phyloP scores from a whole-genome alignment of 2,329 filamentous ascomycete genomes.

The Paraphaeosphaeria sporulosa region DNA sequence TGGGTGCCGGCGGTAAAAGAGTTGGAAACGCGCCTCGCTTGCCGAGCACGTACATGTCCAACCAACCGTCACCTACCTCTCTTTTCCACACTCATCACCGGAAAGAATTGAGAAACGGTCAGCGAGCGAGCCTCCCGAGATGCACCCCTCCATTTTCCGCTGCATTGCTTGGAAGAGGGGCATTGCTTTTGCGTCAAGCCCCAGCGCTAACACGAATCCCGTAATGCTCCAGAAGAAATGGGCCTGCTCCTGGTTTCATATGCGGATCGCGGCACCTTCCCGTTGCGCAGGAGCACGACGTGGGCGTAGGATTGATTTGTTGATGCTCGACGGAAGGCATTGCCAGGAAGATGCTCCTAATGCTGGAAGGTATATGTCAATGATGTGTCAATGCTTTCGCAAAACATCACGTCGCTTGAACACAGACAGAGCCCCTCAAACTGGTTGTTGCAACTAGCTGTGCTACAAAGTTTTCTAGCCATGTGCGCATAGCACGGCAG shows the following conservation, averaged over 20 bases:
- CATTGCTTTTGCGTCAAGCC: constrained; percentile 33
- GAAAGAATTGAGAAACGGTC: not conserved
- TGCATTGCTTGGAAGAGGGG: constrained; percentile 28
- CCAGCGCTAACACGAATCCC: constrained; percentile 46
- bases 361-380: not conserved
- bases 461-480: not conserved
- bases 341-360: not conserved
- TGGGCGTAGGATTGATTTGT: constrained; percentile 18
- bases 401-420: not conserved
- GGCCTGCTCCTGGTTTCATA: constrained; percentile 41
- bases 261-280: constrained; percentile 35
- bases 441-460: not conserved
- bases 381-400: not conserved
- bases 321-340: not conserved
- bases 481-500: constrained; percentile 5
- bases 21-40: constrained; percentile 7
- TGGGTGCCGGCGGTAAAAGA: constrained; percentile 22
- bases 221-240: constrained; percentile 43
- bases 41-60: constrained; percentile 11
- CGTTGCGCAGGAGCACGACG: constrained; percentile 34
- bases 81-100: constrained; percentile 9
- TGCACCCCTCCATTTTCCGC: constrained; percentile 4
- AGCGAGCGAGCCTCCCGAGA: not conserved
- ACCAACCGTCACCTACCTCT: constrained; percentile 1
- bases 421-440: not conserved